Evolutionary conservation across 2,329 filamentous ascomycete species (phyloP).

Genomic region (Diaporthe destruens): DNA sequence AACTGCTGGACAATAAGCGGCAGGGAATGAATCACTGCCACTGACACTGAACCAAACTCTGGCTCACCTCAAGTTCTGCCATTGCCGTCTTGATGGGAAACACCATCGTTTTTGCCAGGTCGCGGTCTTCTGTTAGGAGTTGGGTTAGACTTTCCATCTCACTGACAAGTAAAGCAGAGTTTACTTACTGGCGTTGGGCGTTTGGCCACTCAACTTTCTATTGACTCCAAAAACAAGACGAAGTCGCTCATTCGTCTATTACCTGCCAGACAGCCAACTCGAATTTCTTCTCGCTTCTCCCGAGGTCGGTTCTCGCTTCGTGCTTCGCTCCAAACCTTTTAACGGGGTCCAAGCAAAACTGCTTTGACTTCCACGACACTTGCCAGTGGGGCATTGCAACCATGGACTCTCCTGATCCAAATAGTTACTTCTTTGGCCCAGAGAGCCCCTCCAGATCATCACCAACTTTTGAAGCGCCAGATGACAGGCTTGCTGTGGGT

Average conservation of each 20-base stretch:
- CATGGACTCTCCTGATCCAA: constrained; percentile 1
- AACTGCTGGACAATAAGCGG: neutral
- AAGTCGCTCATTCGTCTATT: neutral
- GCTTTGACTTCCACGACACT: neutral
- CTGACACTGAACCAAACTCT: neutral
- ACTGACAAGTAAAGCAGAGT: constrained; percentile 5
- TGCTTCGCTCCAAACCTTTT: neutral
- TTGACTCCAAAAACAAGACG: neutral
- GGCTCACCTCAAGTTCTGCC: neutral
- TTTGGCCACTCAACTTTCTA: neutral
- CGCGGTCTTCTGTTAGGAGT: neutral
- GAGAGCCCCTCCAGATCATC: neutral
- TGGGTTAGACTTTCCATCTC: neutral
- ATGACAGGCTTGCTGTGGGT: neutral
- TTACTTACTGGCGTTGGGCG: neutral
- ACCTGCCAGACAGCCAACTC: neutral
- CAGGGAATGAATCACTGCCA: neutral
- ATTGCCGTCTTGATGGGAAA: neutral
- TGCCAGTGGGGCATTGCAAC: neutral
- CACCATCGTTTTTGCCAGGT: no score
- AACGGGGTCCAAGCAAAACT: neutral
- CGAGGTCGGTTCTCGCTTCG: neutral
- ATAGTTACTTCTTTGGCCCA: neutral
- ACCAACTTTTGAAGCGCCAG: neutral
- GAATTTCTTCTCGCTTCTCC: neutral